Base-by-base conservation (phyloP, 768 basidiomycete species). In the Russula ochroleuca region DNA sequence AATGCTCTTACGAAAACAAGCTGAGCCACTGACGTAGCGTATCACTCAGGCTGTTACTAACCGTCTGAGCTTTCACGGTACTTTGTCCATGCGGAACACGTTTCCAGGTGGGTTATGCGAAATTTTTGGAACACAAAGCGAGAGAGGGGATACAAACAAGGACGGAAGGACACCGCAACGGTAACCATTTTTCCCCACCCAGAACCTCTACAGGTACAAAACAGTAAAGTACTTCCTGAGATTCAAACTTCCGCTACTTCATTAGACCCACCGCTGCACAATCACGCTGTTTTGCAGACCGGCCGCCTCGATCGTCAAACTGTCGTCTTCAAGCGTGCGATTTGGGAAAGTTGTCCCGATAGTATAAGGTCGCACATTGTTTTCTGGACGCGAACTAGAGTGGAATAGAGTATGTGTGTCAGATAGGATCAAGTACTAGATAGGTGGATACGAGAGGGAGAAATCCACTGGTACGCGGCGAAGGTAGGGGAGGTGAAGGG, bases 291-390 rank as follows among this genome's bases (percentile, higher is more conserved):
- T 68, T 5, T 40, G 28, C 3, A 68, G 40, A 23, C 68, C 68
- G 17, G 68, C 68, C 21, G 25, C 59, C 41, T 68, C 62, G 35
- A 68, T 67, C 25, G 68, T 68, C 45, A 48, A 28, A 23, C 10
- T 35, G 11, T 61, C 48, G 28, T 68, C 57, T 3, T 67, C 68
- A 8, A 68, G 68, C 23, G 57, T 64, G 43, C 68, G 68, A n/a
- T 68, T 67, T 10, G 68, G 68, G 59, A 68, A 67, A 21, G 68
- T 67, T 25, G 68, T 68, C 35, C 54, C 59, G 51, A 68, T 67
- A 9, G 68, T 64, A 59, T 68, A 68, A 10, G 58, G 23, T 6
- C 68, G 68, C 6, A 38, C 1, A 23, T 25, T 54, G 21, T 67
- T 68, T 43, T 67, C 68, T 0, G 66, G 66, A 25, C 67, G 65